Base-by-base conservation (phyloP, 768 basidiomycete genomes). In the Russula lepida region DNA sequence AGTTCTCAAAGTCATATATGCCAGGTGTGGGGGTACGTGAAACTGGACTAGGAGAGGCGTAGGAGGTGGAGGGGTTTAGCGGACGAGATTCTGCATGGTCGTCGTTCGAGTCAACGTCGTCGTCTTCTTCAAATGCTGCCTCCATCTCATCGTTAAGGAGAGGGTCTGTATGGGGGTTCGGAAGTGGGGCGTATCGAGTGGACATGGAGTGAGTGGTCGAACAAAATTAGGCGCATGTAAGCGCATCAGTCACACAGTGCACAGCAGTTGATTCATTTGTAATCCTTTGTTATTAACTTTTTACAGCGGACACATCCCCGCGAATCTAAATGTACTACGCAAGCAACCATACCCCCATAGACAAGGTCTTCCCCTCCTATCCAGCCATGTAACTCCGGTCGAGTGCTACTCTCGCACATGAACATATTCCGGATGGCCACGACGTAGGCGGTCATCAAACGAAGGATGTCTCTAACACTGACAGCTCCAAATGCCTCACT, bases 111-210 rank as follows among this genome's bases (percentile, higher is more conserved):
- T 88, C 84, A 63, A 85, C 43, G 8, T 44, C 85, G 58, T 90
- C 89, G 4, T 83, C 81, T 66, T 89, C 87, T 70, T 86, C 85
- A 66, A 94, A 94, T 2, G 92, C 91, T 25, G 90, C 90, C 69
- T 93, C 87, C 81, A 94, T 84, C 76, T 92, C 86, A 60, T 78
- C 70, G 50, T 77, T 74, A 9, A 76, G 71, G 57, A 78, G 74
- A 49, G 73, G 74, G 69, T 81, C 80, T 19, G 77, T 73, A 67
- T 75, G 76, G 23, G 81, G 78, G 65, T 81, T 84, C 12, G 85
- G 84, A 48, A 89, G 73, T 61, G 87, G 83, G 1, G 83, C 82
- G 78, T 90, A 90, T 66, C 83, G 81, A 66, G 76, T 79, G 67
- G 84, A 72, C 79, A 79, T 79, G 58, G 28, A 19, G 8, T 35